Conservation (phyloP, 2,329 filamentous ascomycete genomes). For the Diaporthe citrichinensis region DNA sequence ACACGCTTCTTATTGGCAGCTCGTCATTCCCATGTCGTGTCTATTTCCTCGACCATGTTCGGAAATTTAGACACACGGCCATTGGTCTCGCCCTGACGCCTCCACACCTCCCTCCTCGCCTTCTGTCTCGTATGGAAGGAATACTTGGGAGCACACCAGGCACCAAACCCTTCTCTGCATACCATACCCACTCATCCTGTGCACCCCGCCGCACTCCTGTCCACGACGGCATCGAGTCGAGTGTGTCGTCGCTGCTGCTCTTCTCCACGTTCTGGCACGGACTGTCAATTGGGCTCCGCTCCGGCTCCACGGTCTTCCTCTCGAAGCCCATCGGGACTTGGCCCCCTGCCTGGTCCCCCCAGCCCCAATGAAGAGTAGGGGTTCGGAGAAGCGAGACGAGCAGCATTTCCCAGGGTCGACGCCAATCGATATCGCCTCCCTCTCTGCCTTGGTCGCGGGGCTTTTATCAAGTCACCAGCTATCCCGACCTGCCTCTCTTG, state of each 20-base stretch:
- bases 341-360: slow-evolving; percentile 33
- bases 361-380: slow-evolving; percentile 40
- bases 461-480: slow-evolving; percentile 42
- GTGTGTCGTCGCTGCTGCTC: neutral
- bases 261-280: slow-evolving; percentile 36
- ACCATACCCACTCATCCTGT: neutral
- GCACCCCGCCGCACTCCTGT: neutral
- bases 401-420: slow-evolving; percentile 40
- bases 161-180: neutral
- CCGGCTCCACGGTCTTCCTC: slow-evolving; percentile 34
- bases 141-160: neutral
- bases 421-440: slow-evolving; percentile 36
- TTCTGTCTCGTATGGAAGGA: neutral
- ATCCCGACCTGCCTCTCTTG: slow-evolving; percentile 38
- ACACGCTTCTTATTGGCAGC: neutral
- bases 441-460: slow-evolving; percentile 35
- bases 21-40: slow-evolving; percentile 13
- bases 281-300: slow-evolving; percentile 36
- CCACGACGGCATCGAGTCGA: neutral
- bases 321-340: slow-evolving; percentile 32
- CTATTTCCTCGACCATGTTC: slow-evolving; percentile 15
- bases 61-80: slow-evolving; percentile 9
- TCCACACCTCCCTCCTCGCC: neutral
- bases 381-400: slow-evolving; percentile 37
- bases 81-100: slow-evolving; percentile 26